Evolutionary conservation across 2,329 filamentous ascomycete genomes (phyloP).

Genomic region (Pseudocercospora macadamiae): DNA sequence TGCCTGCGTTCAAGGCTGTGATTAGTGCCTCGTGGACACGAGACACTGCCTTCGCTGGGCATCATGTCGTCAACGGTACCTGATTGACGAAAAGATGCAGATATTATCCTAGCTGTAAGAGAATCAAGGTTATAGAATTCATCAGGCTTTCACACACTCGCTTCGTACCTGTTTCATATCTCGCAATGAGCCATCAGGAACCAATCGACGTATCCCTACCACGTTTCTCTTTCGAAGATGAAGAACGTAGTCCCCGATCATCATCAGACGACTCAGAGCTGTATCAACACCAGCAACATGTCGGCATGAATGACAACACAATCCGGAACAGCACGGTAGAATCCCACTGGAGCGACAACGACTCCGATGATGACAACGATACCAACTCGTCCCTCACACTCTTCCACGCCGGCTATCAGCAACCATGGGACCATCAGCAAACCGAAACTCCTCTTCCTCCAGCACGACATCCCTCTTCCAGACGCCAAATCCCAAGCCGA

Average conservation of each 20-base stretch:
- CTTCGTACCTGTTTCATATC: conserved; percentile 8
- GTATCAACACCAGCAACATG: conserved; percentile 3
- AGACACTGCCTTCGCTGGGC: conserved; percentile 19
- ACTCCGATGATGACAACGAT: conserved; percentile 10
- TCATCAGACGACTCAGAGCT: conserved; percentile 9
- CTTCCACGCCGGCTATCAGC: conserved; percentile 19
- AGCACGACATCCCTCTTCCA: conserved; percentile 12
- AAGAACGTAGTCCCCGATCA: neutral
- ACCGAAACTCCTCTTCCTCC: conserved; percentile 7
- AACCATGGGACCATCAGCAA: conserved; percentile 11
- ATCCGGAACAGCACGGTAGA: conserved; percentile 20
- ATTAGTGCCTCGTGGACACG: conserved; percentile 1
- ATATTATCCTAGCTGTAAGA: neutral
- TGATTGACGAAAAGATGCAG: neutral
- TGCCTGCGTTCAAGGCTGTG: conserved; percentile 1
- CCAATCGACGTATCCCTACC: neutral
- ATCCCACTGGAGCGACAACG: conserved; percentile 18
- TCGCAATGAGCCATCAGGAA: conserved; percentile 6
- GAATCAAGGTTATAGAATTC: neutral
- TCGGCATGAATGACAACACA: conserved; percentile 5
- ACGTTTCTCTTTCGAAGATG: conserved; percentile 2
- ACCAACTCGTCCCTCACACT: conserved; percentile 16
- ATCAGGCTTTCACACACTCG: no score
- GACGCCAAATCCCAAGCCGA: conserved; percentile 16
- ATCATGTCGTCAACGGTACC: conserved; percentile 1